phyloP scores from a whole-genome alignment of 2,329 filamentous ascomycete species.

The Claviceps sorghi region DNA sequence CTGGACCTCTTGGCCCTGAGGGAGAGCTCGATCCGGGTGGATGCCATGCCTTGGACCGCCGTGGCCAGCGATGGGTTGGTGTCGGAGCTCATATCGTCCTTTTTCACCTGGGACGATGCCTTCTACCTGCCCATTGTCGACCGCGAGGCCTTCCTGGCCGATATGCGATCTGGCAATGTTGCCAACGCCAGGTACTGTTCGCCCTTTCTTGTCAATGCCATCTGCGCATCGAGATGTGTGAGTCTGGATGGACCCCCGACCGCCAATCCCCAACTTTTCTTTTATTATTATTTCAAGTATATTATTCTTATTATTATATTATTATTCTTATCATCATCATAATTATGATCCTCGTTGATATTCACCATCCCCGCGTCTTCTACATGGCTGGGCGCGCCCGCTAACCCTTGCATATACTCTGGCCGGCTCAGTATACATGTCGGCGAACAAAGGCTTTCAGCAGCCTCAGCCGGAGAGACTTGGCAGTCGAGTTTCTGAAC shows the following conservation, averaged over 20 bases:
- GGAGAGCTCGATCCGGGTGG: slow-evolving; percentile 12
- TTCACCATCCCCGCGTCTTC: neutral
- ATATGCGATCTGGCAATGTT: slow-evolving; percentile 12
- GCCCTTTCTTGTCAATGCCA: slow-evolving; percentile 18
- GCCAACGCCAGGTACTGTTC: slow-evolving; percentile 14
- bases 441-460: slow-evolving; percentile 9
- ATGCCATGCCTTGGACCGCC: slow-evolving; percentile 17
- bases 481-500: slow-evolving; percentile 10
- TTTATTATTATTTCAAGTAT: no score
- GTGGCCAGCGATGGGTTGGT: slow-evolving; percentile 17
- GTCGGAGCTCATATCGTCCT: slow-evolving; percentile 16
- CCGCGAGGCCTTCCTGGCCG: slow-evolving; percentile 12
- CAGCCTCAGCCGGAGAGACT: slow-evolving; percentile 6
- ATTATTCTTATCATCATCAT: no score
- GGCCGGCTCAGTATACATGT: slow-evolving; percentile 9
- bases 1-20: slow-evolving; percentile 6
- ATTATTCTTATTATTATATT: no score
- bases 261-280: no score
- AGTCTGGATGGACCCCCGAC: neutral
- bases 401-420: neutral
- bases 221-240: slow-evolving; percentile 18
- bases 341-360: neutral
- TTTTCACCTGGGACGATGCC: slow-evolving; percentile 16
- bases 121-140: slow-evolving; percentile 14
- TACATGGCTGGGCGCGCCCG: neutral